phyloP scores from a whole-genome alignment of 352 stramenopile genomes.

The Blastocystis sp. region DNA sequence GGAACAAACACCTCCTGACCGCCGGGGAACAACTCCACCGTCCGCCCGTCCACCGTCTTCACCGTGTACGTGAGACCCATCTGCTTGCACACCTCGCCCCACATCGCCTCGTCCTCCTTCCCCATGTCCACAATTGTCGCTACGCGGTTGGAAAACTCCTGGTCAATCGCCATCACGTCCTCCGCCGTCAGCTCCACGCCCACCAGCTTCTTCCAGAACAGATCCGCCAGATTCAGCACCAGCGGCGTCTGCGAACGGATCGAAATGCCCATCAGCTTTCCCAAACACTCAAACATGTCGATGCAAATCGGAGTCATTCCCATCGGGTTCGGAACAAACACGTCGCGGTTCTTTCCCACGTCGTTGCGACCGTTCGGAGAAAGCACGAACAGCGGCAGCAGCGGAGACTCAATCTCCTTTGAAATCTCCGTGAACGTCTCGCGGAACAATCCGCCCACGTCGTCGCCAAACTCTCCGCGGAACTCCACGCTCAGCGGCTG shows the following conservation, averaged over 20 bases:
- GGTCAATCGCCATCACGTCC: conserved; percentile 72
- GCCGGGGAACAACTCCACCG: conserved; percentile 55
- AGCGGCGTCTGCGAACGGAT: conserved; percentile 76
- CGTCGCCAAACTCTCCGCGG: conserved; percentile 45
- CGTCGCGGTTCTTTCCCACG: conserved; percentile 54
- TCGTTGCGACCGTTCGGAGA: conserved; percentile 59
- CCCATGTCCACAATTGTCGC: neutral
- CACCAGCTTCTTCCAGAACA: conserved; percentile 79
- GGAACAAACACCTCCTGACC: conserved; percentile 41
- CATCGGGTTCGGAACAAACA: conserved; percentile 58
- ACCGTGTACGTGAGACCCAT: conserved; percentile 57
- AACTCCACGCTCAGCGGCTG: conserved; percentile 38
- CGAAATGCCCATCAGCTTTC: conserved; percentile 75
- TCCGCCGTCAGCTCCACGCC: conserved; percentile 67
- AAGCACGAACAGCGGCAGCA: conserved; percentile 57
- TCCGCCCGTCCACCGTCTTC: neutral
- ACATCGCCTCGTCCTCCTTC: conserved; percentile 1
- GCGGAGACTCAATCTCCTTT: conserved; percentile 49
- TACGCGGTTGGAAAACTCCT: conserved; percentile 63
- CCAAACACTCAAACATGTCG: conserved; percentile 80
- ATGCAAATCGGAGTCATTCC: conserved; percentile 53
- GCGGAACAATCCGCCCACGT: conserved; percentile 56
- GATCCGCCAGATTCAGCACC: conserved; percentile 69
- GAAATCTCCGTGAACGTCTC: conserved; percentile 22
- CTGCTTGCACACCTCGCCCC: neutral